Evolutionary conservation across 768 basidiomycete genomes (phyloP), one percentile per base, ranked within the genome.

Genomic region (Boletus sp.): DNA sequence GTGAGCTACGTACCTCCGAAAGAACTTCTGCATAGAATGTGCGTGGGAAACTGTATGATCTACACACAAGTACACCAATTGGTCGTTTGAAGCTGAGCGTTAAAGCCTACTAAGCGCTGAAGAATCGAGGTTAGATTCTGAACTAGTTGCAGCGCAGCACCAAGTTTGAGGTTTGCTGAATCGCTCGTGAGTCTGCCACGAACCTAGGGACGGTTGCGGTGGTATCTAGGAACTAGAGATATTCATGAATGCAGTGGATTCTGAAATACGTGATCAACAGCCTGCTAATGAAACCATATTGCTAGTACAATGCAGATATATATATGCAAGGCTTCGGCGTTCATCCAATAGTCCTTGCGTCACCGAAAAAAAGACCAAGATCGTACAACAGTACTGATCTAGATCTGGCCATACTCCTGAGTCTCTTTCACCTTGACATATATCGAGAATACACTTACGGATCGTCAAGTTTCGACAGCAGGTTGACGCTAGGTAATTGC

Each of bases 11-110:
- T 24, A 47, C 50, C 33, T 64, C 32, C 41, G 15, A 63, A 50
- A 37, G 62, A 64, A 63, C 29, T 59, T 63, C 61, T 52, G 5
- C 42, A 12, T 53, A 28, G 62, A 64, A 62, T 17, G 45, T 7
- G 35, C 46, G 61, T 60, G 59, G 20, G 54, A 50, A n/a, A 15
- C 15, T 7, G 14, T n/a, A 20, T 42, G 42, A 46, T 46, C 45
- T 46, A 46, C 44, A 18, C n/a, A 14, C 24, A 24, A 24, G 24
- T 28, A 37, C 36, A 8, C 33, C 7, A 33, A 33, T 33, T 33
- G 33, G 33, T 8, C 33, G 7, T 33, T 33, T 29, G 7, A 8
- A 10, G 7, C 7, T 14, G 4, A 45, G 44, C 14, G 28, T 24
- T 29, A 15, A 18, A 18, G 7, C 17, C 15, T 18, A 40, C 11